Conservation (phyloP, 1,284 basidiomycete genomes). For the Rhodotorula sp. region DNA sequence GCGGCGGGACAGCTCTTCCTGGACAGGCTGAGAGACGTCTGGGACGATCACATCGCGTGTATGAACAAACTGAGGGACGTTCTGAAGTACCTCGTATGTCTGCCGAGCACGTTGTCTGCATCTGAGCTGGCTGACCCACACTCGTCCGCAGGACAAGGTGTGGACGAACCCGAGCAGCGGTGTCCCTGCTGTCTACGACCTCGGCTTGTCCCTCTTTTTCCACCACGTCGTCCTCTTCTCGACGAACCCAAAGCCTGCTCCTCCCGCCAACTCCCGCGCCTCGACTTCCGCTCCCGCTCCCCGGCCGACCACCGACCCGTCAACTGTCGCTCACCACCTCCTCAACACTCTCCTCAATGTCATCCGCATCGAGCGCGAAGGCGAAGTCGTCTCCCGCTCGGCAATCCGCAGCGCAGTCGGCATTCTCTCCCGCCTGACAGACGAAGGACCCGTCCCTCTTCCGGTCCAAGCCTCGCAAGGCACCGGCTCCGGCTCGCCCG, state of each 20-base stretch:
- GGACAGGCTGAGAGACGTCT: slow-evolving; percentile 56
- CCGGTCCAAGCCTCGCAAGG: slow-evolving; percentile 29
- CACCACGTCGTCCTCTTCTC: slow-evolving; percentile 68
- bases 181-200: slow-evolving; percentile 76
- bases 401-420: slow-evolving; percentile 87
- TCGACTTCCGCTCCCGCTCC: background rate
- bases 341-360: slow-evolving; percentile 78
- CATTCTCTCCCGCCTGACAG: slow-evolving; percentile 70
- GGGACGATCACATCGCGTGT: slow-evolving; percentile 90
- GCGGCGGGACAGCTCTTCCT: slow-evolving; percentile 28
- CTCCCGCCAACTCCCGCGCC: slow-evolving; percentile 47
- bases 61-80: slow-evolving; percentile 89
- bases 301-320: slow-evolving; percentile 56
- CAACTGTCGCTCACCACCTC: slow-evolving; percentile 68
- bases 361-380: slow-evolving; percentile 87
- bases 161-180: slow-evolving; percentile 65
- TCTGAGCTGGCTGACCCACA: slow-evolving; percentile 6
- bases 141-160: slow-evolving; percentile 67
- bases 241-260: slow-evolving; percentile 16
- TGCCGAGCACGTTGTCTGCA: no score
- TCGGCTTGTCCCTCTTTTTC: slow-evolving; percentile 81
- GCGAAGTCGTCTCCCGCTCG: slow-evolving; percentile 85
- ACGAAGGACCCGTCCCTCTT: slow-evolving; percentile 43
- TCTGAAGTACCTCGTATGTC: slow-evolving; percentile 88
- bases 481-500: slow-evolving; percentile 29